These are phyloP conservation scores for Maudiozyma bulderi DNA, from an alignment of 805 yeast genomes.

Conservation along the genomic window DNA sequence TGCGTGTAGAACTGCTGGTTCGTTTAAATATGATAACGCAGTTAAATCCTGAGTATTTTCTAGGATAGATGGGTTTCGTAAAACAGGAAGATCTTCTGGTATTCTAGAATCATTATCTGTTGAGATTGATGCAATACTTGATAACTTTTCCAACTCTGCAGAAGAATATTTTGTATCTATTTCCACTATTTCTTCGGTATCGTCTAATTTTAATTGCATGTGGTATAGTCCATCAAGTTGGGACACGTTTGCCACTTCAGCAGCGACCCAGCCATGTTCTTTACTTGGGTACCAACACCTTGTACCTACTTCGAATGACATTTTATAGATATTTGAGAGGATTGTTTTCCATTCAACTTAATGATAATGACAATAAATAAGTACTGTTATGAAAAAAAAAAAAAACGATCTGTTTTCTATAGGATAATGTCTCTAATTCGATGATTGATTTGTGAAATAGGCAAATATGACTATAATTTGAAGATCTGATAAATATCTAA, in stretches of 20 bases:
- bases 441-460: too few species aligned
- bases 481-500: too few species aligned
- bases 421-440: too few species aligned
- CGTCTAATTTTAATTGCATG: constrained; percentile 45
- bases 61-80: constrained; percentile 83
- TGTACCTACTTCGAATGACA: constrained; percentile 45
- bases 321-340: constrained; percentile 1
- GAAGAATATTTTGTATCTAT: constrained; percentile 27
- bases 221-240: constrained; percentile 35
- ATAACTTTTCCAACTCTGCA: constrained; percentile 19
- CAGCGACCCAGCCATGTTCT: constrained; percentile 64
- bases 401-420: too few species aligned
- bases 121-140: constrained; percentile 1
- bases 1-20: constrained; percentile 93
- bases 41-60: constrained; percentile 95
- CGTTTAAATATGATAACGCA: constrained; percentile 81
- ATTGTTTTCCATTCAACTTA: neutral
- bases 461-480: too few species aligned
- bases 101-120: neutral
- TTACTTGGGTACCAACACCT: constrained; percentile 75
- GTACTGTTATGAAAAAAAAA: too few species aligned
- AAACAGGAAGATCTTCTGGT: constrained; percentile 10
- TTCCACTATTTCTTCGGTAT: constrained; percentile 34
- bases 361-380: neutral
- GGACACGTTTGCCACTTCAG: constrained; percentile 43